Base-by-base conservation (phyloP, 148 eudicot species). In the Pharnaceum exiguum region DNA sequence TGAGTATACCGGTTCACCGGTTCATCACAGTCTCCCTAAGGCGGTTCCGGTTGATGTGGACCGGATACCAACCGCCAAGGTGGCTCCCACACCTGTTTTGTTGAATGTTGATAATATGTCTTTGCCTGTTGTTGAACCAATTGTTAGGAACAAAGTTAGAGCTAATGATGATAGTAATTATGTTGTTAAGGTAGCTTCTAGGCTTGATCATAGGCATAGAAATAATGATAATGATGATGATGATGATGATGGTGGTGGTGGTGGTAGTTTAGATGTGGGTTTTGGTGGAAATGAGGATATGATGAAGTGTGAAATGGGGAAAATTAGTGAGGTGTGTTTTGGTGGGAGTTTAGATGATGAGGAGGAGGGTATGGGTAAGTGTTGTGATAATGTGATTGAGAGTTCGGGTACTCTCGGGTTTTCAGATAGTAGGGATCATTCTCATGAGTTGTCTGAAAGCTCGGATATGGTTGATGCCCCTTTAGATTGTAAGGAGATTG, bases 1-100 rank as follows among this genome's bases (percentile, higher is more conserved):
- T 37, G 96, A 80, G 74, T 87, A 91, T 69, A 75, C 67, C 15
- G 97, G 97, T 3, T 86, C 94, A 16, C 87, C 86, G 36, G 62
- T 87, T 12, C 60, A 48, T 36, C 67, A 71, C 51, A 65, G 56
- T 38, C 46, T 70, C 63, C 97, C 95, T 4, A 60, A 50, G 59
- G 87, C 52, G 21, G 64, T 72, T 23, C 97, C 96, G 24, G 62
- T 91, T 22, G 77, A 91, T 66, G 27, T 84, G 46, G 52, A 55
- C 45, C 55, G 53, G 38, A 77, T 90, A 53, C 90, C 88, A 1
- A 71, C 70, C 16, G 96, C 95, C 4, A 52, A 77, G 4, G 52
- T 65, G 10, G 83, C 82, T 51, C 56, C 75, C 23, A 57, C 57
- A 10, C 73, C 73, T 18, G 60, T 46, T 44, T 35, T 71, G 42